Conservation (phyloP, 768 basidiomycete genomes). For the Phanerochaete carnosa region DNA sequence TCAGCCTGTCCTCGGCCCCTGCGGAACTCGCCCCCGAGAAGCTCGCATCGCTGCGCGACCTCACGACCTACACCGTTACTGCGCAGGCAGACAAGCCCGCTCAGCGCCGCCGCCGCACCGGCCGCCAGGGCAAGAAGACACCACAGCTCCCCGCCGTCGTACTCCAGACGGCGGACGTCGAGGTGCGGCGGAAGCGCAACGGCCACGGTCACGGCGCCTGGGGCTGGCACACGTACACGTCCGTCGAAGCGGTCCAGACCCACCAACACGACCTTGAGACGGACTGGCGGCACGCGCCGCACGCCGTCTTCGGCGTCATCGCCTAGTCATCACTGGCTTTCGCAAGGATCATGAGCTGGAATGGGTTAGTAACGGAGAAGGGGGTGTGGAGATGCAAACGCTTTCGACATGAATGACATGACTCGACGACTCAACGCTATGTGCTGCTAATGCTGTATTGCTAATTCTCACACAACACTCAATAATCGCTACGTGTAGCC, state of each 20-base stretch:
- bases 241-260: background rate
- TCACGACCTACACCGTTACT: constrained; percentile 14
- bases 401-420: background rate
- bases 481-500: too few species aligned
- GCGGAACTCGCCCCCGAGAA: constrained; percentile 16
- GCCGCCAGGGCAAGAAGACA: constrained; percentile 8
- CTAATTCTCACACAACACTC: too few species aligned
- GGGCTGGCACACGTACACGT: constrained; percentile 3
- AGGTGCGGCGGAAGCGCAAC: background rate
- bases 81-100: background rate
- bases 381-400: too few species aligned
- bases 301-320: background rate
- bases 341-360: too few species aligned
- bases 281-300: constrained; percentile 5
- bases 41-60: constrained; percentile 10
- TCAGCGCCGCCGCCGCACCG: constrained; percentile 2
- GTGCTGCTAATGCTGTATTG: too few species aligned
- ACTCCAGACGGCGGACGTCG: background rate
- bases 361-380: too few species aligned
- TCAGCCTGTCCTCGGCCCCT: constrained; percentile 19
- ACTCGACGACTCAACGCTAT: too few species aligned
- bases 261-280: constrained; percentile 5
- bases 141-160: background rate
- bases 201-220: constrained; percentile 3
- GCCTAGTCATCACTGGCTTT: too few species aligned